Evolutionary conservation across 768 basidiomycete species (phyloP), one percentile per base, ranked within the genome.

Genomic region (Podaxis sp.): DNA sequence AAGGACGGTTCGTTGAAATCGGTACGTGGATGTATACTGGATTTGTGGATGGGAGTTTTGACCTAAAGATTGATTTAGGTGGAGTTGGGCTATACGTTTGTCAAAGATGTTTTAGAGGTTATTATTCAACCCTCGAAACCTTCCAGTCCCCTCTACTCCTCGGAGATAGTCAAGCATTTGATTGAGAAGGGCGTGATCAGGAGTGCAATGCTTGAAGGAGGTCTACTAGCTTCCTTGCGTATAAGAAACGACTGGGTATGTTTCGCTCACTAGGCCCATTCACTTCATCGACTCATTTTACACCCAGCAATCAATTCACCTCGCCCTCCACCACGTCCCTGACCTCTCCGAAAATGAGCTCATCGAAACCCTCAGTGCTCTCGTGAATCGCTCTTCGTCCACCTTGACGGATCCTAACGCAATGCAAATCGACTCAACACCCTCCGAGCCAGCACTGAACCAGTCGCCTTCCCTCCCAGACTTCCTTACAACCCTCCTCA

Each of bases 271-370:
- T 10, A 42, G 28, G 35, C 1, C 38, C 38, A 3, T 38, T 25
- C 44, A 2, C 6, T 40, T 27, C 40, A 57, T 53, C 55, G 27
- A 60, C 36, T 44, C 27, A 36, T n/a, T n/a, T 21, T 10, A 23
- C n/a, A 18, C 23, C 6, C 53, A 81, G 80, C 71, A 72, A 67
- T 76, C 77, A 1, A 76, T 90, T 46, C 68, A 79, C 61, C 64
- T 84, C 11, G 80, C 88, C 35, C 71, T 91, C 70, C 73, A 2
- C 73, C 68, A 1, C 46, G 84, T 92, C 18, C 67, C 75, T 5
- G 91, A 93, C 68, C 65, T 93, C 59, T 74, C 86, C 1, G 90
- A 93, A 69, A 66, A 74, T 14, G 87, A 90, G 62, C 69, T 92
- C 40, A 76, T 90, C 23, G 76, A 80, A 32, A 73, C 79, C 2